Conservation (phyloP, 306 rosid species). For the Vachellia pachyceras region DNA sequence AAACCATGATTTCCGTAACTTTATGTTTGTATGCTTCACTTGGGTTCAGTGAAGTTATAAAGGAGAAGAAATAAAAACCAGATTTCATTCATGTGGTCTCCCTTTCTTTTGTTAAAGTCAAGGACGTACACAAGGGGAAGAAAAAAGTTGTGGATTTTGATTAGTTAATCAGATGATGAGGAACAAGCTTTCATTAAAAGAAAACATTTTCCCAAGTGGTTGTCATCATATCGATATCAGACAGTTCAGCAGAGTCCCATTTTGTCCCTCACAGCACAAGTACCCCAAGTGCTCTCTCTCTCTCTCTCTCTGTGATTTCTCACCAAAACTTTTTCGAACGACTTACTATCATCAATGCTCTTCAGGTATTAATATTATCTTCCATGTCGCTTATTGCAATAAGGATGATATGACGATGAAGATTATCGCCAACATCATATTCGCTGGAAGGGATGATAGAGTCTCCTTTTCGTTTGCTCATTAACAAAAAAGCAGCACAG, state of each 20-base stretch:
- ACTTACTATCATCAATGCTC: neutral
- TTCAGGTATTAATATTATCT: neutral
- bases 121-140: neutral
- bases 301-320: neutral
- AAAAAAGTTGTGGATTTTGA: slow-evolving; percentile 1
- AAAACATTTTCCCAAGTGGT: neutral
- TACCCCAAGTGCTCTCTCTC: too few relatives aligned
- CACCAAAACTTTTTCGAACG: neutral
- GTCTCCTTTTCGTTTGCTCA: neutral
- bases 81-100: neutral
- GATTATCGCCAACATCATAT: neutral
- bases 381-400: neutral
- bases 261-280: neutral
- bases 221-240: slow-evolving; percentile 12
- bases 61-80: neutral
- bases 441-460: neutral
- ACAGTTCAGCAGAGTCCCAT: neutral
- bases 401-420: neutral
- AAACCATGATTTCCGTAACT: neutral
- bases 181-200: neutral
- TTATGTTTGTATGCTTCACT: neutral
- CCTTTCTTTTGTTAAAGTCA: neutral
- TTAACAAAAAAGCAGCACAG: neutral
- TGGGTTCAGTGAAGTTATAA: slow-evolving; percentile 15
- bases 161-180: slow-evolving; percentile 2